Percentiles rank a stretch among this genome's conserved stretches.
Conservation (phyloP, 257 asterid genomes). For the Rauvolfia tetraphylla region DNA sequence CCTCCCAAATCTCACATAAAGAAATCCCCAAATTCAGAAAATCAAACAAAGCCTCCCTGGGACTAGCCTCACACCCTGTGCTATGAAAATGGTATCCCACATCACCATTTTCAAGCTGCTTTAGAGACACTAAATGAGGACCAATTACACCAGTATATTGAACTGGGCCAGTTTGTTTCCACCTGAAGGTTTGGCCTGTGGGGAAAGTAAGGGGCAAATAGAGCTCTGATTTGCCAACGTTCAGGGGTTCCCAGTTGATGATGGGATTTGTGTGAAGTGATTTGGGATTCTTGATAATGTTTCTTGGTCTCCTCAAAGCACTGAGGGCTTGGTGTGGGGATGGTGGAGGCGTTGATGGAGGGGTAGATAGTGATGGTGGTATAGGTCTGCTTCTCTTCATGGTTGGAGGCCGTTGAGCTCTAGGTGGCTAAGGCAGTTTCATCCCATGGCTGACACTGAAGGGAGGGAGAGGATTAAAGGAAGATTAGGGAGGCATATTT, state of each 20-base stretch:
- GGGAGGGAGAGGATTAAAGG: background rate
- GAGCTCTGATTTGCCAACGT: slow-evolving; percentile 61
- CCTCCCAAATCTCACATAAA: slow-evolving; percentile 63
- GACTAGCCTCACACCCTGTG: slow-evolving; percentile 34
- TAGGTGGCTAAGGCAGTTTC: background rate
- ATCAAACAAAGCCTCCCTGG: slow-evolving; percentile 51
- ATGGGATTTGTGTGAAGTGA: slow-evolving; percentile 29
- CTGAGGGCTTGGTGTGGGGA: slow-evolving; percentile 7
- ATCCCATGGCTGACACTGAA: background rate
- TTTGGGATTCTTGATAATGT: slow-evolving; percentile 36
- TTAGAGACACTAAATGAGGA: slow-evolving; percentile 69
- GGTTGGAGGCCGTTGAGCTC: background rate
- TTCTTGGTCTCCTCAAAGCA: slow-evolving; percentile 29
- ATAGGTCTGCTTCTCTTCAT: slow-evolving; percentile 24
- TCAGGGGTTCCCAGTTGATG: slow-evolving; percentile 54
- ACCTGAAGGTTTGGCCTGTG: slow-evolving; percentile 94
- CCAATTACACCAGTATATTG: slow-evolving; percentile 80
- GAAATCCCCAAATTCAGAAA: slow-evolving; percentile 75
- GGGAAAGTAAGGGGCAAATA: slow-evolving; percentile 91
- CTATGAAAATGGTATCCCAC: slow-evolving; percentile 54
- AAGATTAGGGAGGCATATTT: no score
- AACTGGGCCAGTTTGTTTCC: slow-evolving; percentile 70
- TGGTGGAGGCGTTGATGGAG: slow-evolving; percentile 23
- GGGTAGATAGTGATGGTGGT: slow-evolving; percentile 12
- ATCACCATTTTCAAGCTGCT: slow-evolving; percentile 56